Evolutionary conservation across 2,329 filamentous ascomycete species (phyloP), one percentile per base, ranked within the genome.

Genomic region (Curvularia spicifera): DNA sequence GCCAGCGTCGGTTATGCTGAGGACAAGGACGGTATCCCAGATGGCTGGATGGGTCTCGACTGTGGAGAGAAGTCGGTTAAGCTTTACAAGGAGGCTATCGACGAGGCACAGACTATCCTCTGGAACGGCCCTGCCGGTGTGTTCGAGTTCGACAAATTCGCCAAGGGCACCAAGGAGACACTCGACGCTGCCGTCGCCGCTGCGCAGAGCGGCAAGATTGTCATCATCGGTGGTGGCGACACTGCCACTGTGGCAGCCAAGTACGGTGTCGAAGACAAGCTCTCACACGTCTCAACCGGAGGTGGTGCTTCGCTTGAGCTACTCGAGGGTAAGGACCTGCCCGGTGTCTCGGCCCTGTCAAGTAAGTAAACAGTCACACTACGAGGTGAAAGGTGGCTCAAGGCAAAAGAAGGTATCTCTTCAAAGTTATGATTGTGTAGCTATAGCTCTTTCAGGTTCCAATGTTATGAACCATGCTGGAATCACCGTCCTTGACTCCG

Each of bases 51-150:
- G 91, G 95, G 95, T 76, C 89, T 99, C 48, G 95, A 99, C 82
- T 95, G 92, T 76, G 95, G 95, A 58, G 85, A 89, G 66, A 89
- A 97, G 88, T 93, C 89, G 68, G 85, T 96, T 73, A 87, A 93
- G 82, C 86, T 96, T 56, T 98, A 91, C 88, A 88, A 94, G 84
- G 83, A 89, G 76, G 88, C 93, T 68, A 98, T 99, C 70, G 84
- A 85, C 67, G 88, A 94, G 73, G 87, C 94, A 66, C 88, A 97
- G 86, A 99, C 95, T 56, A 97, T 99, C 78, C 90, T 99, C 65
- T 99, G 95, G 95, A 99, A 99, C 84, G 95, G 95, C 56, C 95
- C 95, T 54, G 89, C 94, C 15, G 95, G 95, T 79, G 95, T 99
- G 70, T 99, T 99, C 73, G 95, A 99, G 86, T 90, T 98, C 75